These are phyloP conservation scores for Nannizziopsis arthrosporioides DNA, from an alignment of 2,329 filamentous ascomycete genomes.

Conservation along the genomic window DNA sequence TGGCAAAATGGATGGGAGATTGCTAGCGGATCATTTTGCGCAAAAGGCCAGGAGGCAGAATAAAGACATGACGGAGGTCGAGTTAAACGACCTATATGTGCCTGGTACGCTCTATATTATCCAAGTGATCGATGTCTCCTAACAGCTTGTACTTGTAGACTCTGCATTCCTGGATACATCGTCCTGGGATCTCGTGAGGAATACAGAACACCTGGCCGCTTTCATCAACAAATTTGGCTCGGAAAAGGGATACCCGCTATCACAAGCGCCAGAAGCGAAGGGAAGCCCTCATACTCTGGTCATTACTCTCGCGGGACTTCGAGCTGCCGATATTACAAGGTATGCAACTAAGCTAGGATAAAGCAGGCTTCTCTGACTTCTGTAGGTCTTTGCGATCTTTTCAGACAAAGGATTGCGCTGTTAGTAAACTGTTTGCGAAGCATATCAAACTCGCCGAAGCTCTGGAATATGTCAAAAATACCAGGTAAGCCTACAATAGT, in stretches of 20 bases:
- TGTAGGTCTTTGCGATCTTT: constrained; percentile 60
- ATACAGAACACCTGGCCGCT: constrained; percentile 58
- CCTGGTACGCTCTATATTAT: constrained; percentile 46
- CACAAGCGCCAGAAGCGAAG: constrained; percentile 54
- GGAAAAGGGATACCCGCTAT: constrained; percentile 48
- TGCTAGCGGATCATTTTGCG: constrained; percentile 76
- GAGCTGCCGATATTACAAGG: constrained; percentile 75
- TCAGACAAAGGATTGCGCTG: constrained; percentile 61
- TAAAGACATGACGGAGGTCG: constrained; percentile 66
- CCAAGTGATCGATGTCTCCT: no score
- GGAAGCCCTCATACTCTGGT: constrained; percentile 77
- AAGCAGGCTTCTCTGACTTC: constrained; percentile 12
- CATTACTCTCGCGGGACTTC: constrained; percentile 69
- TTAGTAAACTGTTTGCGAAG: constrained; percentile 93
- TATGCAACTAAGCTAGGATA: constrained; percentile 27
- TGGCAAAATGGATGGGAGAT: constrained; percentile 65
- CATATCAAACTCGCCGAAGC: constrained; percentile 93
- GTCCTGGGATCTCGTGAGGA: constrained; percentile 55
- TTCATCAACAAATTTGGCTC: constrained; percentile 58
- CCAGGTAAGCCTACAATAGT: constrained; percentile 32
- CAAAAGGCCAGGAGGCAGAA: constrained; percentile 69
- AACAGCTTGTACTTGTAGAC: constrained; percentile 38
- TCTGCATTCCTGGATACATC: constrained; percentile 69
- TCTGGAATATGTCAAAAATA: constrained; percentile 58
- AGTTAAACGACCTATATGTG: constrained; percentile 71